phyloP scores from a whole-genome alignment of 805 yeast species.

The Spathaspora passalidarum region DNA sequence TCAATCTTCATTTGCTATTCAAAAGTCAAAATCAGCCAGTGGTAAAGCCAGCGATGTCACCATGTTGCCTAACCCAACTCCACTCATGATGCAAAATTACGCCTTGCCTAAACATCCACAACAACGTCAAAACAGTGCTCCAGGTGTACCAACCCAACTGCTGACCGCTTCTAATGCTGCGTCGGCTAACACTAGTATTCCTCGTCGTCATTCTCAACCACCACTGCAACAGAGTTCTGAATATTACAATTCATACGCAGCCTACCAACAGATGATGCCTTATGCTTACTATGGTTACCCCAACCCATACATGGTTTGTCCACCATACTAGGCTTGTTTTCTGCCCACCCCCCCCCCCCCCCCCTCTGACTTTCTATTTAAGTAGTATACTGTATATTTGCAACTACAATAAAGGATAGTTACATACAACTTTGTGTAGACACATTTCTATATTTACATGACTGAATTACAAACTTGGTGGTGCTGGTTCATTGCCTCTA shows the following conservation, averaged over 20 bases:
- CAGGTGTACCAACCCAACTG: background rate
- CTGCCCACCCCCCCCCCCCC: background rate
- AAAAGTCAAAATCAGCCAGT: constrained; percentile 17
- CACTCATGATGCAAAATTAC: background rate
- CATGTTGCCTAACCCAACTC: background rate
- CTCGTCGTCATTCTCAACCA: background rate
- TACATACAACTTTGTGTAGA: background rate
- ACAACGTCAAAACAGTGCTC: background rate
- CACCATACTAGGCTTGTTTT: background rate
- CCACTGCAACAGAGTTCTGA: background rate
- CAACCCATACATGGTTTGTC: constrained; percentile 7
- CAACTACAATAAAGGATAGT: background rate
- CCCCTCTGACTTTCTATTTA: background rate
- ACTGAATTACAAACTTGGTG: background rate
- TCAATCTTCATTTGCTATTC: constrained; percentile 41
- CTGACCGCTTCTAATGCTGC: background rate
- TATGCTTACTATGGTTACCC: constrained; percentile 9
- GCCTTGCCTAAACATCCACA: background rate
- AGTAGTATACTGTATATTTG: background rate
- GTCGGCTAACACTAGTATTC: background rate
- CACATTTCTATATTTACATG: background rate
- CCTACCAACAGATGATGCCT: constrained; percentile 9
- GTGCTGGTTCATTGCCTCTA: constrained; percentile 15
- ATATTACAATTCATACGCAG: background rate
- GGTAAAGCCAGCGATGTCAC: background rate